phyloP scores from a whole-genome alignment of 192 early-diverging fungal species.

The Backusella morwellensis region DNA sequence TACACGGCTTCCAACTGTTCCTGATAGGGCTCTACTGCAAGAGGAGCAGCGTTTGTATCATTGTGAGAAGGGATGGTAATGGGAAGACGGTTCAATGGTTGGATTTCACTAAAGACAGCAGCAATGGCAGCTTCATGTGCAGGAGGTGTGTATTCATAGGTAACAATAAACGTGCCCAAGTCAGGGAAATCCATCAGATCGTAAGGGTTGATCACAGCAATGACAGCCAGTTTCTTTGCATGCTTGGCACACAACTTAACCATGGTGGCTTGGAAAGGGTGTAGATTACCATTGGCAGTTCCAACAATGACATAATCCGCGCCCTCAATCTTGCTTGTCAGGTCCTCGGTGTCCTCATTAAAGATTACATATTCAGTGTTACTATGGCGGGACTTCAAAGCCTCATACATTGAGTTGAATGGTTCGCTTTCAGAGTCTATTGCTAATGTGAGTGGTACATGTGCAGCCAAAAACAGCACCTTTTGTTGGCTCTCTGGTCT shows the following conservation, averaged over 20 bases:
- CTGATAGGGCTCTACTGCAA: neutral
- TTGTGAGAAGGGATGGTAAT: conserved; percentile 17
- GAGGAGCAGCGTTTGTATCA: neutral
- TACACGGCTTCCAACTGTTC: conserved; percentile 19
- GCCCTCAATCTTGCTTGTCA: conserved; percentile 8
- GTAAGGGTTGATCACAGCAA: conserved; percentile 41
- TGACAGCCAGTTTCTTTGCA: conserved; percentile 15
- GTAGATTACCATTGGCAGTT: conserved; percentile 36
- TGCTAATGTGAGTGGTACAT: conserved; percentile 36
- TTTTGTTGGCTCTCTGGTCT: conserved; percentile 6
- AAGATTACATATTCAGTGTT: conserved; percentile 29
- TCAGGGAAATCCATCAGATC: conserved; percentile 34
- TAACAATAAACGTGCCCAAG: conserved; percentile 32
- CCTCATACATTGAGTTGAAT: conserved; percentile 29
- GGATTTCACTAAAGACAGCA: conserved; percentile 33
- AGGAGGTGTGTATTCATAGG: conserved; percentile 39
- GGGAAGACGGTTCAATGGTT: conserved; percentile 17
- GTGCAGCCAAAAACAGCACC: conserved; percentile 35
- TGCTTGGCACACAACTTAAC: conserved; percentile 14
- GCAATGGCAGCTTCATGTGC: conserved; percentile 32
- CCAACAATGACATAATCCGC: conserved; percentile 27
- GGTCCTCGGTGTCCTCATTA: conserved; percentile 17
- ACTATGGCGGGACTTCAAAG: conserved; percentile 16
- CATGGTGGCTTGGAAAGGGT: conserved; percentile 27
- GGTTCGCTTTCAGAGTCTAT: conserved; percentile 38